Evolutionary conservation across 208 protist species (phyloP).

Genomic region (Leishmania lainsoni): DNA sequence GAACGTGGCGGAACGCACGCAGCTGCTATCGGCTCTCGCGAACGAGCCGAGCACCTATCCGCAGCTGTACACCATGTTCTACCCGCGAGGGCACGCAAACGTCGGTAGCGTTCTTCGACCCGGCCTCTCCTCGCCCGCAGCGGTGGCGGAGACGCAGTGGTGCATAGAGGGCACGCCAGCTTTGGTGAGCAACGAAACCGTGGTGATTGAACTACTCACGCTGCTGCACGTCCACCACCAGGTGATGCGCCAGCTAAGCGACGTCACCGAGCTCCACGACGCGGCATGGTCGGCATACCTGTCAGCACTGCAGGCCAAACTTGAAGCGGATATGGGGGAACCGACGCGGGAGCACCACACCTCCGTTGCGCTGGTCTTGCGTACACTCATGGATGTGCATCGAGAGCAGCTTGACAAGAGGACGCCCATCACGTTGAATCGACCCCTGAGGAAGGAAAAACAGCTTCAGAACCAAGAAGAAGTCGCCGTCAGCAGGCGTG

Average conservation of each 20-base stretch:
- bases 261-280: not conserved
- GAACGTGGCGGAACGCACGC: conserved; percentile 17
- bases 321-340: conserved; percentile 1
- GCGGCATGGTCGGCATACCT: conserved; percentile 13
- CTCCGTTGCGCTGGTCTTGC: conserved; percentile 16
- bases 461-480: conserved; percentile 2
- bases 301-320: conserved; percentile 6
- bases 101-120: not conserved
- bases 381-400: conserved; percentile 15
- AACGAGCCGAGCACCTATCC: conserved; percentile 19
- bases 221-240: conserved; percentile 22
- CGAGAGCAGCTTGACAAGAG: conserved; percentile 10
- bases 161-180: not conserved
- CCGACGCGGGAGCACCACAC: not conserved
- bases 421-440: not conserved
- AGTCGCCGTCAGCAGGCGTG: conserved; percentile 3
- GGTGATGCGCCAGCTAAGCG: not conserved
- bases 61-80: conserved; percentile 33
- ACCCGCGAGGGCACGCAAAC: conserved; percentile 8
- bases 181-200: conserved; percentile 1
- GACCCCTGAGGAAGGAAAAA: not conserved
- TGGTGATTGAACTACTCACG: conserved; percentile 16
- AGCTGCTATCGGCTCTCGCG: conserved; percentile 18
- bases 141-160: not conserved
- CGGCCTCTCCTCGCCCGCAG: not conserved